phyloP scores from a whole-genome alignment of 2,329 filamentous ascomycete genomes.

The Gaeumannomyces sp. region DNA sequence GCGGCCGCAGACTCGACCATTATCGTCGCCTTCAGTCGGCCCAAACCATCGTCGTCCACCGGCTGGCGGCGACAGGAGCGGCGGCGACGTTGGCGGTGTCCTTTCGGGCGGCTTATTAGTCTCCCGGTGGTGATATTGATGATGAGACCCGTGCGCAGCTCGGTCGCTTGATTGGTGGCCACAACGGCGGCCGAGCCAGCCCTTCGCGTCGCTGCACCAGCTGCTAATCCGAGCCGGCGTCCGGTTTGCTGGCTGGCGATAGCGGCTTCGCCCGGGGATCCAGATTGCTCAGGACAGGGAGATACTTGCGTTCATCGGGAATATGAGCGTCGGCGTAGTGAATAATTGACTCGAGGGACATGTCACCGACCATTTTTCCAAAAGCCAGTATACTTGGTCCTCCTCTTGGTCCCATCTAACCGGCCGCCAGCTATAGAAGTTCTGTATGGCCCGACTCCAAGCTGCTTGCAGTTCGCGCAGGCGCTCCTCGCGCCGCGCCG shows the following conservation, averaged over 20 bases:
- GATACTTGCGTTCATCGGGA: slow-evolving; percentile 4
- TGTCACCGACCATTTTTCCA: background rate
- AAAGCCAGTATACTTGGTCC: background rate
- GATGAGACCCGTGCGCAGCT: background rate
- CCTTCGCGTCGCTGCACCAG: background rate
- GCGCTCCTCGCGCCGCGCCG: background rate
- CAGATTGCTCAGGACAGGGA: background rate
- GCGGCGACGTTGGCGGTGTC: background rate
- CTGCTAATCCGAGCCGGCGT: background rate
- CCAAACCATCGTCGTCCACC: background rate
- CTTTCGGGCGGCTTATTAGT: background rate
- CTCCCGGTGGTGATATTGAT: background rate
- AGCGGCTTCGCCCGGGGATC: background rate
- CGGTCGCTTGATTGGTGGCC: background rate
- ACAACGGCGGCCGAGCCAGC: background rate
- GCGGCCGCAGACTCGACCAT: background rate
- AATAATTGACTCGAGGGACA: background rate
- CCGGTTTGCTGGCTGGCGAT: background rate
- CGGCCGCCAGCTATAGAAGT: background rate
- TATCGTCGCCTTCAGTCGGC: too few relatives aligned
- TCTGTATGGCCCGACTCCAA: background rate
- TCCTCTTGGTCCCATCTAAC: background rate
- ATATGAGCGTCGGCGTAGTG: slow-evolving; percentile 1
- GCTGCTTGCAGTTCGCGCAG: slow-evolving; percentile 3
- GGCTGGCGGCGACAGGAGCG: background rate